A percentile compares a stretch with the other conserved stretches of the same genome.
Conservation (phyloP, 768 basidiomycete species). For the Tulasnella sp. region DNA sequence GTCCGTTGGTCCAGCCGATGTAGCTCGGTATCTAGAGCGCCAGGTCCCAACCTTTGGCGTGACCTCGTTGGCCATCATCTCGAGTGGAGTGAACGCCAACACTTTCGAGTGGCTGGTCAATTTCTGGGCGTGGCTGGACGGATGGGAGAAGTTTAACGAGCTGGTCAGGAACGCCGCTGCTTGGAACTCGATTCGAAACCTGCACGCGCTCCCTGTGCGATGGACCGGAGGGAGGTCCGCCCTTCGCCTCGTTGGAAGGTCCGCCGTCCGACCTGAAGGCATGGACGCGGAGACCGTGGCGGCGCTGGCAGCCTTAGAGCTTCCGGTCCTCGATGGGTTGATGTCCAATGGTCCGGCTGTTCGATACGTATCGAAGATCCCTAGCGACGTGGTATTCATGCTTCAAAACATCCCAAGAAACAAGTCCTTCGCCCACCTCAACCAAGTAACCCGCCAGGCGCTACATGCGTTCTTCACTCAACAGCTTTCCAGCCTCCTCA, state of each 20-base stretch:
- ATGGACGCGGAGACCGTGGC: neutral
- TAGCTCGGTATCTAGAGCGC: neutral
- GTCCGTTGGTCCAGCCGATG: neutral
- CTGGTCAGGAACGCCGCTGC: neutral
- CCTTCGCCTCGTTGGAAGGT: neutral
- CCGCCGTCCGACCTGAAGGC: neutral
- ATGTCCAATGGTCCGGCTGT: neutral
- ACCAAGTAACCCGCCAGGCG: neutral
- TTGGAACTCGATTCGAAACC: neutral
- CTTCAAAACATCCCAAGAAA: neutral
- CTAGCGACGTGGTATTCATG: neutral
- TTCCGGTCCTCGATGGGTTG: neutral
- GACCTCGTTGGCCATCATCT: neutral
- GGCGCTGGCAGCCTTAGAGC: neutral
- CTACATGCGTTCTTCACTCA: slow-evolving; percentile 4
- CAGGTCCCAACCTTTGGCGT: neutral
- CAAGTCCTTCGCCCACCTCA: neutral
- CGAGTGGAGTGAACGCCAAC: slow-evolving; percentile 27
- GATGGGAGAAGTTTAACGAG: slow-evolving; percentile 29
- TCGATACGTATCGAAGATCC: neutral
- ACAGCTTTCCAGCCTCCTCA: neutral
- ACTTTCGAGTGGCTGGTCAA: slow-evolving; percentile 38
- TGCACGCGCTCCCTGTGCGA: neutral
- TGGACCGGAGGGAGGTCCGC: neutral
- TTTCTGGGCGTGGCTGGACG: slow-evolving; percentile 47